Evolutionary conservation across 306 rosid genomes (phyloP), one percentile per base, ranked within the genome.

Genomic region (Amphicarpaea edgeworthii): DNA sequence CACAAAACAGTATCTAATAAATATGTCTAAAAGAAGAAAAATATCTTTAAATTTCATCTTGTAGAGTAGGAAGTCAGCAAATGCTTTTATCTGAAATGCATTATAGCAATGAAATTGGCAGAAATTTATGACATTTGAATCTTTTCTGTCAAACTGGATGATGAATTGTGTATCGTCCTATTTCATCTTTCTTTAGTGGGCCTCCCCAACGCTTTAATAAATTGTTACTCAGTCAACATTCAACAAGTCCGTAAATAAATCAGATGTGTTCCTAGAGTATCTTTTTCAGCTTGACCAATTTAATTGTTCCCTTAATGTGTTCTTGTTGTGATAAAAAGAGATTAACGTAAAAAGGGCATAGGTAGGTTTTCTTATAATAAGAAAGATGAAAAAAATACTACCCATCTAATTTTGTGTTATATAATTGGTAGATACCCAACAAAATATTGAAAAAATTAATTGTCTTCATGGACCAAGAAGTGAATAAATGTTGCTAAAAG

Each of bases 341-440:
- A 7, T 3, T 16, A 23, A 10, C 28, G 60, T 46, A 14, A 45
- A 45, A 69, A 28, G 50, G 61, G 51, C 41, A 54, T 16, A 16
- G 19, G 11, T 51, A 77, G 12, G 38, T 40, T 79, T 49, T 72
- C 73, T 51, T 41, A 51, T 40, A 50, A 24, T 61, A 47, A n/a
- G 28, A 62, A 49, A 70, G 55, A 47, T 12, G 3, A 8, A 62
- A 72, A 8, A 62, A 72, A 51, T 19, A 79, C 45, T 10, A 37
- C 20, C 67, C 12, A 14, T 55, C 45, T 74, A 58, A 55, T 66
- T 47, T 80, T 21, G 59, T n/a, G 71, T 57, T 21, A 42, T 54
- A 68, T 43, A 70, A 68, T 59, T 75, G 68, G 61, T 70, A 75
- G 23, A 69, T 71, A 70, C 61, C 7, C 10, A 65, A 55, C 24